Evolutionary conservation across 2,329 filamentous ascomycete species (phyloP), one percentile per base, ranked within the genome.

Genomic region (Pyricularia sp.): DNA sequence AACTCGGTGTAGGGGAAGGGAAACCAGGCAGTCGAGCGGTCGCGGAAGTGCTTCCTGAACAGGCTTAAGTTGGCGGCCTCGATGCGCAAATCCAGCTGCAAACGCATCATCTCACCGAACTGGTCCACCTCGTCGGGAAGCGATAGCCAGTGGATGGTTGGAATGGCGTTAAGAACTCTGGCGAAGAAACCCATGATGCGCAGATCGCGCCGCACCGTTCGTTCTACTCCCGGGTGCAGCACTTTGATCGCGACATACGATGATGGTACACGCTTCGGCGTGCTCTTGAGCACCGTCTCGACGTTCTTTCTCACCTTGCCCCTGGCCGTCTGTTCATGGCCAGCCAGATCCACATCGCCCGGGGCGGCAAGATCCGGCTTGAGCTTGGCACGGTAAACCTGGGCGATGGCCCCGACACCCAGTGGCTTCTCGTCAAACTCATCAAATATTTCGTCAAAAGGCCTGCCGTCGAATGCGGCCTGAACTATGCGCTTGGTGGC

Each of bases 101-200:
- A 83, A 74, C 90, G 90, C 95, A 99, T 99, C 95, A 99, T 99
- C 76, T 96, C 92, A 28, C 94, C 94, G 76, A 99, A 99, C 75
- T 98, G 93, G 17, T 85, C 81, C 3, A 98, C 95, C 77, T 99
- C 95, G 73, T 97, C 94, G 0, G 95, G 95, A 10, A 99, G 87
- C 0, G 94, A 97, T 6, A 99, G 84, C 95, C 95, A 99, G 79
- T 98, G 93, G 76, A 99, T 95, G 0, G 94, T 97, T 0, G 95
- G 95, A 36, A 99, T 90, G 1, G 86, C 81, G 78, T 98, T 97
- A 73, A 99, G 89, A 6, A 91, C 75, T 0, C 87, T 85, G 20
- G 95, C 95, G 75, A 99, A 97, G 80, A 97, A 93, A 10, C 83
- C 85, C 95, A 99, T 99, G 74, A 99, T 99, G 50, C 89, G 88